Base-by-base conservation (phyloP, 352 stramenopile species). In the Halophytophthora polymorphica region DNA sequence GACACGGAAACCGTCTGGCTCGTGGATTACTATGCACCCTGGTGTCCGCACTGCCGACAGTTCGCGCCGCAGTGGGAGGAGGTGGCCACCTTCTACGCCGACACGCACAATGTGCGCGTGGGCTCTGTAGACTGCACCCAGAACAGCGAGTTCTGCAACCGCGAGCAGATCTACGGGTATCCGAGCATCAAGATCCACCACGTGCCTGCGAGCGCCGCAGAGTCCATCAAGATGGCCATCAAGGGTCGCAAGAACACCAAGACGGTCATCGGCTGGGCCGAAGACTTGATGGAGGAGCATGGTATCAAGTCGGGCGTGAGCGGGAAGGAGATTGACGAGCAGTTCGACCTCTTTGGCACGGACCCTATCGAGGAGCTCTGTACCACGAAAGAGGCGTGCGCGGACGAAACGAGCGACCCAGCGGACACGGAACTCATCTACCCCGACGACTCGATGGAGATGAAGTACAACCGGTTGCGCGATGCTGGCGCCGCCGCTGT, bases 11-110 rank as follows among this genome's bases (percentile, higher is more conserved):
- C 76, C 25, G 77, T 88, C 42, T 90, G 79, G 79, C 45, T 90
- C 44, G 73, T 93, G 28, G 77, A 90, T 51, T 93, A 90, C 53
- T 93, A 93, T 59, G 75, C 82, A 28, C 82, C 82, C 8, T 90
- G 79, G 82, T 93, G 82, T 33, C 77, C 77, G 21, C 82, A 93
- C 56, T 93, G 80, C 56, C 71, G 76, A 35, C 53, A 86, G 25
- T 88, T 93, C 36, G 82, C 82, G 38, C 80, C 79, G 11, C 73
- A 79, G 38, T 76, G 66, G 59, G 82, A 90, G 48, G 86, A 86
- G 21, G 66, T 88, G 18, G 77, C 75, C 2, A 58, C 66, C 25
- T 86, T 87, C 50, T 89, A 90, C 53, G 75, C 66, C 29, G 64
- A 82, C 18, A 84, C 63, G 38, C 48, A 59, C 33, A 65, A 50